Base-by-base conservation (phyloP, 1,284 basidiomycete genomes). In the Ustilago nuda region DNA sequence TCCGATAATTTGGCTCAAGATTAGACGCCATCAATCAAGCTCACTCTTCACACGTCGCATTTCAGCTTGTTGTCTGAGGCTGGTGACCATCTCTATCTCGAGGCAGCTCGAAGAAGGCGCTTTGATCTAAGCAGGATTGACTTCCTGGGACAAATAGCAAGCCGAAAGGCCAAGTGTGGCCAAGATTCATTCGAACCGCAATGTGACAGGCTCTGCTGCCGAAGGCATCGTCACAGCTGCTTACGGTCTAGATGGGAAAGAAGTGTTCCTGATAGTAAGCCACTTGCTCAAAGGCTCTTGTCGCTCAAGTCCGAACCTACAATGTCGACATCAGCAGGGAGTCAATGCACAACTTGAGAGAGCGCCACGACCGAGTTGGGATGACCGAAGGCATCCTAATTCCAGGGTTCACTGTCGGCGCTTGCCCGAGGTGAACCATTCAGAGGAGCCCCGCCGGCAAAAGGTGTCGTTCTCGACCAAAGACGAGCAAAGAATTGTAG, bases 101-200 rank as follows among this genome's bases (percentile, higher is more conserved):
- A 27, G 23, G 23, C 23, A 27, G 23, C 23, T 27, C 23, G 23
- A 27, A 27, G 23, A 27, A 27, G 23, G 23, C 2, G 30, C 27
- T 39, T n/a, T 8, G 35, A 54, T 33, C 50, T 12, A 17, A 30
- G 33, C 32, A 9, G 11, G 9, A 35, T 8, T 35, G 51, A 45
- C 43, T 45, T 3, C 43, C 11, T 17, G 39, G 17, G 39, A 37
- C 15, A 41, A 17, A 41, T 11, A 41, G 7, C 39, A 13, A 8
- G 8, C 46, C n/a, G 19, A 52, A 30, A 5, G 45, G 23, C 17
- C 33, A 45, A 43, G 30, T 58, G 45, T 41, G 45, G 43, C 50
- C 55, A 19, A 39, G 5, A 7, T 58, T 58, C 48, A 65, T 65
- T 56, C 62, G 12, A 19, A 27, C 7, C 48, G 30, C 48, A 32